Evolutionary conservation across 257 asterid species (phyloP).

Genomic region (Solanum bulbocastanum): DNA sequence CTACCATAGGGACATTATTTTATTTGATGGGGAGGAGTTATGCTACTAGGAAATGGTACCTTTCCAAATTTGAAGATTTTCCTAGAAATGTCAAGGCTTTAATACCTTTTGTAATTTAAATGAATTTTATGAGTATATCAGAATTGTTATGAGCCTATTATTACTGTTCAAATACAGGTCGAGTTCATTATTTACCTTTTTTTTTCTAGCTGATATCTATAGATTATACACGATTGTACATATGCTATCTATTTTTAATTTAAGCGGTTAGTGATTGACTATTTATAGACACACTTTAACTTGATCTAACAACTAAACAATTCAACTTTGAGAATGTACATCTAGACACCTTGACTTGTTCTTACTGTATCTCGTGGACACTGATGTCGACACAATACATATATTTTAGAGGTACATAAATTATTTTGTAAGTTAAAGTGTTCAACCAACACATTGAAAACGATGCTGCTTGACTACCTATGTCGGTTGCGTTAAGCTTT

Average conservation of each 20-base stretch:
- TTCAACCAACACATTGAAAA: background rate
- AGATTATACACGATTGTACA: background rate
- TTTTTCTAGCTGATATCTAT: background rate
- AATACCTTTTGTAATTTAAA: conserved; percentile 43
- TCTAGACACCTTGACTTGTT: background rate
- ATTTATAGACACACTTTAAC: background rate
- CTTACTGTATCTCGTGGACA: background rate
- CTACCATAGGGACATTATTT: conserved; percentile 20
- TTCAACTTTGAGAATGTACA: background rate
- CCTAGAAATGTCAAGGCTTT: conserved; percentile 42
- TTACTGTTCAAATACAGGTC: background rate
- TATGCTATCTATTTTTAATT: background rate
- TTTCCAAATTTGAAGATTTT: conserved; percentile 54
- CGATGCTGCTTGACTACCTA: no score
- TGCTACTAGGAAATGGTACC: conserved; percentile 61
- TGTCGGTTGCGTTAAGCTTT: no score
- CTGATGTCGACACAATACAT: background rate
- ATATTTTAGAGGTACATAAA: background rate
- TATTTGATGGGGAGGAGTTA: conserved; percentile 56
- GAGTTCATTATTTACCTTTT: background rate
- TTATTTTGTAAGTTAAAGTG: background rate
- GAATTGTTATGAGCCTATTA: background rate
- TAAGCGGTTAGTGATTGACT: background rate
- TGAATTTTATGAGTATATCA: background rate
- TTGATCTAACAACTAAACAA: background rate